Evolutionary conservation across 495 filamentous ascomycete genomes (phyloP), one percentile per base, ranked within the genome.

Genomic region (Choiromyces venosus): DNA sequence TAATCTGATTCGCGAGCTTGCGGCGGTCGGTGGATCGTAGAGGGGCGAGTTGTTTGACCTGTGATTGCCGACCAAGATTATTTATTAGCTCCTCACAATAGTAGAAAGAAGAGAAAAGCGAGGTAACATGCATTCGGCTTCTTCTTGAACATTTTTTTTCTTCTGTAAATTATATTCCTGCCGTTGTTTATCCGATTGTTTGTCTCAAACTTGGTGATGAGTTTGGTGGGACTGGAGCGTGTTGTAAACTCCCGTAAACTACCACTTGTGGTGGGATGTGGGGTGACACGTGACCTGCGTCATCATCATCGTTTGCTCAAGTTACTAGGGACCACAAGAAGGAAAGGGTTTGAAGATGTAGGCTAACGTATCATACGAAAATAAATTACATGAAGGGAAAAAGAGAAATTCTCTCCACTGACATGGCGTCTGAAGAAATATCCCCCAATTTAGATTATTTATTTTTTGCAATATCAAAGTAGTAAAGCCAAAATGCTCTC

Each of bases 121-220:
- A 70, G 72, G 68, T n/a, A 71, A 74, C 75, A 36, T 80, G 91
- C 90, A 65, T 86, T 89, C 61, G 90, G 90, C 85, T 91, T 92
- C 83, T 92, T 92, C 83, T 92, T 92, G 85, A 92, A 92, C 90
- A 92, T 92, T 61, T 6, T 33, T n/a, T n/a, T n/a, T n/a, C n/a
- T n/a, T 61, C 9, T 10, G 1, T 4, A 39, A 10, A 10, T 25
- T 56, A 25, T 10, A 52, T 12, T 29, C 18, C 4, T 25, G 52
- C 33, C 52, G 52, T 18, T 61, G 25, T 33, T 61, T 18, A 29
- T 33, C 52, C 33, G 52, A 33, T 5, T 25, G 2, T 16, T 33
- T 25, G 9, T 61, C 10, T 14, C 2, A 4, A 33, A 33, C 16
- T 33, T 5, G n/a, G 37, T 68, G 52, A 16, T 69, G 35, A 38